Conservation (phyloP, 2,329 filamentous ascomycete genomes). For the Penicillium sp. region DNA sequence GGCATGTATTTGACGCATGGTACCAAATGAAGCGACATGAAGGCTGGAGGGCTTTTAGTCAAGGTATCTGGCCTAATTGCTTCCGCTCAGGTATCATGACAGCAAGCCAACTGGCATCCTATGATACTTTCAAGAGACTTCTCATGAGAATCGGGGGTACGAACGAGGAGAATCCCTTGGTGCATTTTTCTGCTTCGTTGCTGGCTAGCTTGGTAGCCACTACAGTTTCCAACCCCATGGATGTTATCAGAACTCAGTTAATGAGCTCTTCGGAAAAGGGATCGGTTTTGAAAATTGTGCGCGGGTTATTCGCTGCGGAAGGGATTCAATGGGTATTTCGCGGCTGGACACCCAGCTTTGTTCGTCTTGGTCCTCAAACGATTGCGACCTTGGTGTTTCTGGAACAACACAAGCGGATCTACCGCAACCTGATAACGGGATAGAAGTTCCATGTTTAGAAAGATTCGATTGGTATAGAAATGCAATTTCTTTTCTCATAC, state of each 20-base stretch:
- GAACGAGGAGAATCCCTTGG: constrained; percentile 61
- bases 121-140: constrained; percentile 72
- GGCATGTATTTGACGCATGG: constrained; percentile 23
- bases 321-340: constrained; percentile 81
- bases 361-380: constrained; percentile 63
- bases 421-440: background rate
- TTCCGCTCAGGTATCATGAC: constrained; percentile 83
- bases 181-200: constrained; percentile 73
- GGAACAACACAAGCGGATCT: constrained; percentile 73
- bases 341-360: constrained; percentile 74
- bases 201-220: constrained; percentile 78
- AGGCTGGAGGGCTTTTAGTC: constrained; percentile 17
- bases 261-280: constrained; percentile 57
- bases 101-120: constrained; percentile 73
- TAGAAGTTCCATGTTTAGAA: no score
- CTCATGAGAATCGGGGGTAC: constrained; percentile 63
- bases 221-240: constrained; percentile 76
- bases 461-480: no score
- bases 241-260: constrained; percentile 83
- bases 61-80: constrained; percentile 66
- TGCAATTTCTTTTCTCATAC: no score
- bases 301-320: constrained; percentile 64
- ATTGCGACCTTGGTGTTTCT: constrained; percentile 82
- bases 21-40: constrained; percentile 20
- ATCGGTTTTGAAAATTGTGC: constrained; percentile 55